These are phyloP conservation scores for Podochytrium sp. DNA, from an alignment of 192 early-diverging fungal genomes.

Conservation along the genomic window DNA sequence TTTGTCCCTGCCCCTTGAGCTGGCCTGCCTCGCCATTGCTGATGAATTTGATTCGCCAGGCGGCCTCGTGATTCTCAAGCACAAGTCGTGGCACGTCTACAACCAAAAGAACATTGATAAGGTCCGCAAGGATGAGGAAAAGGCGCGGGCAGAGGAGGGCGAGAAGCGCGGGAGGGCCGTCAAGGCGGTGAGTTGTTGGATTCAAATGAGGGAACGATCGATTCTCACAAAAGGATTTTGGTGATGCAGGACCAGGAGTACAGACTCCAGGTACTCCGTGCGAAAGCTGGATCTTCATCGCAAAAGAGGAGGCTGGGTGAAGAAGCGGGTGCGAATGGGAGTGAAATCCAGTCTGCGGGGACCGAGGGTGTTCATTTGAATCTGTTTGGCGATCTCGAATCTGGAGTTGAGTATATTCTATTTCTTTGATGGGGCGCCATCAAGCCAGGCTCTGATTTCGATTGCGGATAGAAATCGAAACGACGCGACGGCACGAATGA, in stretches of 20 bases:
- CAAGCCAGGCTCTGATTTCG: neutral
- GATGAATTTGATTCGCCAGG: neutral
- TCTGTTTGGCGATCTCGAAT: conserved; percentile 62
- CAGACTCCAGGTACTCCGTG: conserved; percentile 56
- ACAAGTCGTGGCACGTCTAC: conserved; percentile 70
- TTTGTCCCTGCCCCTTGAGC: neutral
- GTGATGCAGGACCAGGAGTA: conserved; percentile 59
- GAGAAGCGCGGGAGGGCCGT: conserved; percentile 49
- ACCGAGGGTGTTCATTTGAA: conserved; percentile 51
- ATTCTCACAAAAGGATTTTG: neutral
- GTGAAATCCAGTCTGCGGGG: conserved; percentile 2
- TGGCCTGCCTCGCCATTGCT: neutral
- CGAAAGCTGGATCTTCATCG: conserved; percentile 47
- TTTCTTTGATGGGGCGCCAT: too few relatives aligned
- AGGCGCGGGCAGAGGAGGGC: conserved; percentile 62
- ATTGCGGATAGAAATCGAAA: neutral
- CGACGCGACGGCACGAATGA: conserved; percentile 45
- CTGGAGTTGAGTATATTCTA: conserved; percentile 37
- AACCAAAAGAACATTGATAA: conserved; percentile 71
- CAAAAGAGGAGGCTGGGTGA: conserved; percentile 5
- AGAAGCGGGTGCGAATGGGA: conserved; percentile 7
- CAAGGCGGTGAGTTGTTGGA: conserved; percentile 54
- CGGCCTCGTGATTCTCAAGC: conserved; percentile 32
- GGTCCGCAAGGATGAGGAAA: conserved; percentile 70
- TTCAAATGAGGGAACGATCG: conserved; percentile 1